Evolutionary conservation across 2,329 filamentous ascomycete species (phyloP).

Genomic region (Trichoderma polysporum): DNA sequence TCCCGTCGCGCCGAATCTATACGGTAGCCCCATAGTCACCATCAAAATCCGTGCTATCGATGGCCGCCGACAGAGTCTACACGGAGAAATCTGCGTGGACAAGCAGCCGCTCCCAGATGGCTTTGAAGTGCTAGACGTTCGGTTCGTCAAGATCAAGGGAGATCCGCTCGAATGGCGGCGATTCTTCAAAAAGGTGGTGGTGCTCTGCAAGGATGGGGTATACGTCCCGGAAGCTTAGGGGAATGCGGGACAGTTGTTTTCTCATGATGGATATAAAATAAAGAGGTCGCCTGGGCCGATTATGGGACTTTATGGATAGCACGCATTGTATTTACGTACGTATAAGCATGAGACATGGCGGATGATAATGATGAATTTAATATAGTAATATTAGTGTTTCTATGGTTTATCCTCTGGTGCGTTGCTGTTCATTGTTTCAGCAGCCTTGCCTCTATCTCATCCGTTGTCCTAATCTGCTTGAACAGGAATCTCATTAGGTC

Average conservation of each 20-base stretch:
- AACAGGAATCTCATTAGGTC: constrained; percentile 33
- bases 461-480: constrained; percentile 29
- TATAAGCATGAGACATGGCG: background rate
- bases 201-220: constrained; percentile 83
- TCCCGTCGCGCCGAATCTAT: constrained; percentile 44
- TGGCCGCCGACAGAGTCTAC: constrained; percentile 67
- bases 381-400: background rate
- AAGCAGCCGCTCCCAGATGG: constrained; percentile 56
- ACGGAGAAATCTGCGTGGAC: constrained; percentile 74
- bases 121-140: constrained; percentile 72
- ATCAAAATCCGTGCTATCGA: constrained; percentile 76
- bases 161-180: constrained; percentile 95
- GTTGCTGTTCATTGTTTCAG: background rate
- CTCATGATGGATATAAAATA: background rate
- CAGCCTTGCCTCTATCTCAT: background rate
- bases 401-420: background rate
- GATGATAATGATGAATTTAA: background rate
- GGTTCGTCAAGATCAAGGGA: constrained; percentile 92
- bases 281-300: background rate
- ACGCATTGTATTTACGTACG: background rate
- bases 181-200: constrained; percentile 93
- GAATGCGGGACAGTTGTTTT: constrained; percentile 25
- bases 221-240: constrained; percentile 50
- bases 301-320: constrained; percentile 3
- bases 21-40: constrained; percentile 57